phyloP scores from a whole-genome alignment of 768 basidiomycete species.

The Boletus sp. region DNA sequence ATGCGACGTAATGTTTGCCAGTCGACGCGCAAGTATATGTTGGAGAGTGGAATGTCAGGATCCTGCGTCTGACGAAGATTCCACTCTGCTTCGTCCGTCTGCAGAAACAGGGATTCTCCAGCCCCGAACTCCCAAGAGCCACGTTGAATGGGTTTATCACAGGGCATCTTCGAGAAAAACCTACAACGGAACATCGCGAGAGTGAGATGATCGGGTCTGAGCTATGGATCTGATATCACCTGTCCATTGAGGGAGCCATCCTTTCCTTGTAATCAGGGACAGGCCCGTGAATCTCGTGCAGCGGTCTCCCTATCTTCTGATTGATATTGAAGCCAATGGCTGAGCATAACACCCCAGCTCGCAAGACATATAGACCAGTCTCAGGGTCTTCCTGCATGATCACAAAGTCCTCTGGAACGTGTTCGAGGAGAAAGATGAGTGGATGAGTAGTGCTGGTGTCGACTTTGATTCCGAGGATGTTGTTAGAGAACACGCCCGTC shows the following conservation, averaged over 20 bases:
- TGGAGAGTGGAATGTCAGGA: conserved; percentile 36
- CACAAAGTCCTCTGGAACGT: conserved; percentile 52
- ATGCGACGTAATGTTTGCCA: conserved; percentile 54
- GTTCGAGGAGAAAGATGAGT: conserved; percentile 43
- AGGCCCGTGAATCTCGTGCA: conserved; percentile 45
- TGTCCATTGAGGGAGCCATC: conserved; percentile 47
- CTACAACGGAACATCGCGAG: conserved; percentile 21
- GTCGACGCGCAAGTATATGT: conserved; percentile 48
- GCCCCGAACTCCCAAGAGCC: conserved; percentile 51
- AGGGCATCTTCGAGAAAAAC: conserved; percentile 46
- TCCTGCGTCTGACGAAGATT: conserved; percentile 31
- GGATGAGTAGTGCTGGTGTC: conserved; percentile 34
- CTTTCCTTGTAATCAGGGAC: conserved; percentile 51
- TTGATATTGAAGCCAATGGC: conserved; percentile 48
- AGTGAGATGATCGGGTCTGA: background rate
- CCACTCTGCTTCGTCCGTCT: conserved; percentile 39
- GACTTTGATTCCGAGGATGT: conserved; percentile 35
- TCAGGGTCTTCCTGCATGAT: conserved; percentile 40
- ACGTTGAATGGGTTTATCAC: conserved; percentile 49
- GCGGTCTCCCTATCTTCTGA: conserved; percentile 45
- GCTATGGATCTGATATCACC: conserved; percentile 27
- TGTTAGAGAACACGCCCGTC: conserved; percentile 40
- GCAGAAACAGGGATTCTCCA: conserved; percentile 47
- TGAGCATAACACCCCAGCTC: conserved; percentile 46
- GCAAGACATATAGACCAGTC: conserved; percentile 43